These are phyloP conservation scores for Xylariaceae sp. DNA, from an alignment of 2,329 filamentous ascomycete species.

Conservation along the genomic window DNA sequence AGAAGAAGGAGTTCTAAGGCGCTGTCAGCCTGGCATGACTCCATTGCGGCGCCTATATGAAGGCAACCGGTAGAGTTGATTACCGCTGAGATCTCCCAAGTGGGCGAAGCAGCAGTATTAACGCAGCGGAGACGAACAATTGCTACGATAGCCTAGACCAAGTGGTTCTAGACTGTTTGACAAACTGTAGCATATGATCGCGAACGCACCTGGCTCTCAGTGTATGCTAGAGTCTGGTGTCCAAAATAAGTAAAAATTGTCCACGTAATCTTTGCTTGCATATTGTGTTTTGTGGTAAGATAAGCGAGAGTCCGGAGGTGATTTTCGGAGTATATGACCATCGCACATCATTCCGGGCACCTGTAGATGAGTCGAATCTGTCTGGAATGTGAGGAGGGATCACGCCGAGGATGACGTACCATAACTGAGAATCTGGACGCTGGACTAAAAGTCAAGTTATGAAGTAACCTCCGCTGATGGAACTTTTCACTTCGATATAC, in stretches of 20 bases:
- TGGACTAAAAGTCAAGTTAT: no score
- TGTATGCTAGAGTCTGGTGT: background rate
- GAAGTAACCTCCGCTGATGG: no score
- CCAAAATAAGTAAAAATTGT: background rate
- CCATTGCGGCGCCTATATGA: constrained; percentile 3
- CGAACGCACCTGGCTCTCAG: background rate
- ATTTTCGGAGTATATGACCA: no score
- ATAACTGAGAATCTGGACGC: no score
- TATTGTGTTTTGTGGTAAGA: no score
- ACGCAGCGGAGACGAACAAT: constrained; percentile 14
- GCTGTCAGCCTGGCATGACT: background rate
- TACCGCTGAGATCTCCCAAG: constrained; percentile 17
- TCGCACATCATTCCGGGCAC: no score
- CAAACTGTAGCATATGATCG: background rate
- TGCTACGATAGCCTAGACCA: constrained; percentile 13
- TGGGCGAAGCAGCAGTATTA: constrained; percentile 17
- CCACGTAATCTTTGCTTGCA: background rate
- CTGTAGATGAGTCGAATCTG: no score
- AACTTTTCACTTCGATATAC: no score
- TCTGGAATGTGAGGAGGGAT: no score
- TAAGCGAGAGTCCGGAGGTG: no score
- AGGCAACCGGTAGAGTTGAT: constrained; percentile 5
- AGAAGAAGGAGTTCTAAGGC: no score
- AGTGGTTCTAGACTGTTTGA: constrained; percentile 16
- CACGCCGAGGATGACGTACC: no score